Conservation (phyloP, 1,284 basidiomycete genomes). For the Ceratobasidium sp. region DNA sequence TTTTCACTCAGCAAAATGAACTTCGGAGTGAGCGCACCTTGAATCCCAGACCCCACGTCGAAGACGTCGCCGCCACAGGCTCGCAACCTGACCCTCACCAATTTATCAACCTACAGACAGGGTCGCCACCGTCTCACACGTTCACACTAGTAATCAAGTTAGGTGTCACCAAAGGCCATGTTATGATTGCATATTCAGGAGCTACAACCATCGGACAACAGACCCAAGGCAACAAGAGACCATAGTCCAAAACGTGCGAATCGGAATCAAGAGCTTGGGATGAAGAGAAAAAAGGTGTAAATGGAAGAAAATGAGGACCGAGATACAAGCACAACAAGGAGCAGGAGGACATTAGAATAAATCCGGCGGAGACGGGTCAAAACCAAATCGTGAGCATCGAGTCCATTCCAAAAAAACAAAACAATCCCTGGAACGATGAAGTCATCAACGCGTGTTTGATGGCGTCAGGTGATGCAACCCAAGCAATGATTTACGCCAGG, state of each 20-base stretch:
- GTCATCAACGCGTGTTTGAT: slow-evolving; percentile 23
- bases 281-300: slow-evolving; percentile 2
- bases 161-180: slow-evolving; percentile 24
- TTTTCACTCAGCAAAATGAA: too few relatives aligned
- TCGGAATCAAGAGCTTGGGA: slow-evolving; percentile 1
- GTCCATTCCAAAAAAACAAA: slow-evolving; percentile 28
- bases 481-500: slow-evolving; percentile 37
- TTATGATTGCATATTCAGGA: slow-evolving; percentile 11
- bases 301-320: slow-evolving; percentile 4
- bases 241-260: slow-evolving; percentile 27
- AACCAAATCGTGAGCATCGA: slow-evolving; percentile 29
- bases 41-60: too few relatives aligned
- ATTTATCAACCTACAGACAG: too few relatives aligned
- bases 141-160: neutral
- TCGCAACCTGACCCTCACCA: too few relatives aligned
- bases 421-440: too few relatives aligned
- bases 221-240: slow-evolving; percentile 22
- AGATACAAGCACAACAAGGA: slow-evolving; percentile 45
- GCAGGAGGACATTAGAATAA: slow-evolving; percentile 24
- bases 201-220: slow-evolving; percentile 9
- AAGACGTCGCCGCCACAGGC: too few relatives aligned
- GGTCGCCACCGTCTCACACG: too few relatives aligned
- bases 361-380: slow-evolving; percentile 5
- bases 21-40: too few relatives aligned
- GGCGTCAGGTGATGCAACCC: slow-evolving; percentile 13